A percentile compares a stretch with the other conserved stretches of the same genome.
Evolutionary conservation across 176 grass and related monocot species (phyloP).

Genomic region (Eragrostis curvula): DNA sequence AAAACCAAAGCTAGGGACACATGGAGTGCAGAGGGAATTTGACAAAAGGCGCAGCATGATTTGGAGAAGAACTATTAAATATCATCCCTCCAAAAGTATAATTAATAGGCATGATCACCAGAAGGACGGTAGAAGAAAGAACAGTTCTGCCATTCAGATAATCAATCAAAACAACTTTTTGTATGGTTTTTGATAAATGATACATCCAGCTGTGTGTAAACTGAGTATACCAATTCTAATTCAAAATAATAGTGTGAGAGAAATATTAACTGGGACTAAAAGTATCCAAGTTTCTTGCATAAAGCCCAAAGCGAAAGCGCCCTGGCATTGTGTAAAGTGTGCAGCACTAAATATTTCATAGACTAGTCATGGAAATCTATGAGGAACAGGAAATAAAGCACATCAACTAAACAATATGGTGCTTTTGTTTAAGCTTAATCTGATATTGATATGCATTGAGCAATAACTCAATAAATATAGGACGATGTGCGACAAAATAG

Average conservation of each 20-base stretch:
- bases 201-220: not conserved
- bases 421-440: not conserved
- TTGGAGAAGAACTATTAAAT: not conserved
- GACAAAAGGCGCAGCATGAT: not conserved
- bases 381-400: conserved; percentile 5
- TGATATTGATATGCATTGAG: not conserved
- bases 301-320: not conserved
- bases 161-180: too few species aligned
- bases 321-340: not conserved
- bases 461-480: not conserved
- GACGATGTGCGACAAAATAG: not conserved
- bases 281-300: not conserved
- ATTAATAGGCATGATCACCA: not conserved
- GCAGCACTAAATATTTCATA: not conserved
- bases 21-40: not conserved
- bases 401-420: conserved; percentile 13
- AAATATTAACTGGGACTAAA: not conserved
- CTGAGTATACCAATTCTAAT: not conserved
- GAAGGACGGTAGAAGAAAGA: conserved; percentile 9
- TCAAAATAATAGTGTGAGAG: not conserved
- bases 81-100: not conserved
- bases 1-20: not conserved
- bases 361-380: not conserved
- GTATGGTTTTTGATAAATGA: not conserved
- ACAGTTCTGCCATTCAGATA: not conserved